Evolutionary conservation across 768 basidiomycete species (phyloP).

Genomic region (Psilocybe cubensis): DNA sequence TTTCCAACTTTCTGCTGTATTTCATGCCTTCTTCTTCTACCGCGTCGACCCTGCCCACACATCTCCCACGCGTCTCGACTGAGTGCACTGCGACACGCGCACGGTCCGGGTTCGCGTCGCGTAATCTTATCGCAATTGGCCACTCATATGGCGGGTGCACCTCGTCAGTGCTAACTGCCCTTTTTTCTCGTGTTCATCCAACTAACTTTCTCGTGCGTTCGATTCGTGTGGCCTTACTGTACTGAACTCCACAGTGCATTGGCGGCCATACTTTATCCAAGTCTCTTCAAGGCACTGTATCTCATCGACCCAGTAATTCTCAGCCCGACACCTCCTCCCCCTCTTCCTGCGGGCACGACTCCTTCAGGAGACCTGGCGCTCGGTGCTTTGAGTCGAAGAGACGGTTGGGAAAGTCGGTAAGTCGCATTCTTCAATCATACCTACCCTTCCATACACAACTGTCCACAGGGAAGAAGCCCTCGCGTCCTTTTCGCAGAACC

Average conservation of each 20-base stretch:
- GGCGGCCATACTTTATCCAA: constrained; percentile 65
- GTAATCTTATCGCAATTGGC: constrained; percentile 65
- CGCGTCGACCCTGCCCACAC: constrained; percentile 46
- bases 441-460: background rate
- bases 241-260: constrained; percentile 46
- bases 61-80: constrained; percentile 52
- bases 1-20: constrained; percentile 71
- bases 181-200: background rate
- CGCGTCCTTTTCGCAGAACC: constrained; percentile 45
- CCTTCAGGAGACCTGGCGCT: constrained; percentile 26
- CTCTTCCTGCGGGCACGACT: constrained; percentile 6
- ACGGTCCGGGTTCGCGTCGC: constrained; percentile 44
- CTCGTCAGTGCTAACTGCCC: constrained; percentile 48
- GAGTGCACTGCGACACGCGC: constrained; percentile 45
- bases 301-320: constrained; percentile 81
- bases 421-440: background rate
- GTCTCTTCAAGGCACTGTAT: constrained; percentile 70
- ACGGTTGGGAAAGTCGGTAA: constrained; percentile 66
- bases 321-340: constrained; percentile 13
- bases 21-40: constrained; percentile 58
- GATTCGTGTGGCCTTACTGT: background rate
- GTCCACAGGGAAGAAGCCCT: constrained; percentile 63
- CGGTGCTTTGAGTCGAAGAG: constrained; percentile 61
- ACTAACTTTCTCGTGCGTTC: background rate
- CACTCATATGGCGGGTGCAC: constrained; percentile 88